Conservation (phyloP, 345 rosid species). For the Geranium rotundifolium region DNA sequence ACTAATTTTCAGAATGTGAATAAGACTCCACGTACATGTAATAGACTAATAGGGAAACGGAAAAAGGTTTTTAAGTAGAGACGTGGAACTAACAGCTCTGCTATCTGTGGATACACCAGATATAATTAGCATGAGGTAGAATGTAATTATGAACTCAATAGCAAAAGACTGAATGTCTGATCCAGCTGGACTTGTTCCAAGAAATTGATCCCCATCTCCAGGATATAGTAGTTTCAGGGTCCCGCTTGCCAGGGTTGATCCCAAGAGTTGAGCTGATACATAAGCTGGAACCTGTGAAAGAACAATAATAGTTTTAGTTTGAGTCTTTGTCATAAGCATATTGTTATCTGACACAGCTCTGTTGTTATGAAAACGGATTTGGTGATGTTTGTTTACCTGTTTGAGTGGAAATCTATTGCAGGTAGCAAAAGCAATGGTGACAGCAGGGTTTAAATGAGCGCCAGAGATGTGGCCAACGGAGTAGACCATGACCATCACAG, state of each 20-base stretch:
- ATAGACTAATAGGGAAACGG: no score
- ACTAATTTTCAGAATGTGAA: no score
- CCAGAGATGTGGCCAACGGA: constrained; percentile 30
- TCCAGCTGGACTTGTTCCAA: constrained; percentile 70
- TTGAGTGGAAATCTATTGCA: constrained; percentile 30
- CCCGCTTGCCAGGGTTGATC: constrained; percentile 65
- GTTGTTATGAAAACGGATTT: no score
- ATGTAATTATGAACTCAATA: constrained; percentile 84
- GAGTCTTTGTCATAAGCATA: background rate
- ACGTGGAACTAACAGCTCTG: constrained; percentile 54
- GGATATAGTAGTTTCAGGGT: constrained; percentile 55
- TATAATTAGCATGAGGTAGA: constrained; percentile 72
- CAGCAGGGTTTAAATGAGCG: constrained; percentile 33
- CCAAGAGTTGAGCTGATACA: constrained; percentile 49
- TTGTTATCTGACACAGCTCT: no score
- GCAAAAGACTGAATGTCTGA: constrained; percentile 56
- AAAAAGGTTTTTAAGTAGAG: no score
- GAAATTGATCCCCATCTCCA: constrained; percentile 48
- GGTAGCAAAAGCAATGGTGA: constrained; percentile 32
- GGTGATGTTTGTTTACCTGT: constrained; percentile 11
- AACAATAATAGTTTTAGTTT: no score
- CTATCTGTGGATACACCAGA: constrained; percentile 85
- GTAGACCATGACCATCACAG: constrained; percentile 29
- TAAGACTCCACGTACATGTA: no score
- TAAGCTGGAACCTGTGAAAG: constrained; percentile 61